phyloP scores from a whole-genome alignment of 495 filamentous ascomycete species.

The Hypomontagnella monticulosa region DNA sequence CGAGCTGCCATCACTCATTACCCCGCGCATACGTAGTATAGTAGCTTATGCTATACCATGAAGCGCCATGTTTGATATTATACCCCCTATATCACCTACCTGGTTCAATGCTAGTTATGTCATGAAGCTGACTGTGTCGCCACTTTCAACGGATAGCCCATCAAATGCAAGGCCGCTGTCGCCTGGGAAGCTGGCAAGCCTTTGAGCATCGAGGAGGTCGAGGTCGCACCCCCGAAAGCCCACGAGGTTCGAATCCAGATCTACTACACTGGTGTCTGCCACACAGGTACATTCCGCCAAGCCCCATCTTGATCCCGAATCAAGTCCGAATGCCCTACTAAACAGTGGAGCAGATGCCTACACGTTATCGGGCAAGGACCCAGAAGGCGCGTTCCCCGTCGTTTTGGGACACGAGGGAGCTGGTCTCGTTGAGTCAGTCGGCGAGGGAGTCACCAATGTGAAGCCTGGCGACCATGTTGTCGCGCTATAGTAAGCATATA shows the following conservation, averaged over 20 bases:
- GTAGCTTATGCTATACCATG: not conserved
- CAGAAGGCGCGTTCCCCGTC: slow-evolving; percentile 97
- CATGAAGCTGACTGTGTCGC: slow-evolving; percentile 22
- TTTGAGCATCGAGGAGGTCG: slow-evolving; percentile 87
- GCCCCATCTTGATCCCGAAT: slow-evolving; percentile 29
- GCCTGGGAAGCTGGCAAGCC: slow-evolving; percentile 96
- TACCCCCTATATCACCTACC: slow-evolving; percentile 2
- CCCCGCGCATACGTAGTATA: slow-evolving; percentile 40
- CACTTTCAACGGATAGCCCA: slow-evolving; percentile 49
- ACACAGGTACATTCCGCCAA: slow-evolving; percentile 75
- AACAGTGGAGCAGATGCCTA: slow-evolving; percentile 78
- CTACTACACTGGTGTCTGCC: slow-evolving; percentile 96
- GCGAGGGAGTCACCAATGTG: slow-evolving; percentile 93
- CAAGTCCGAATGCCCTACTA: slow-evolving; percentile 37
- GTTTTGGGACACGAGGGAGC: slow-evolving; percentile 97
- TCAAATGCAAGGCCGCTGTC: slow-evolving; percentile 82
- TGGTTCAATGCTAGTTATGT: not conserved
- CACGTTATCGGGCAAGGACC: slow-evolving; percentile 97
- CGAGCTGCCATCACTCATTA: slow-evolving; percentile 11
- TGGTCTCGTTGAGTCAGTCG: slow-evolving; percentile 95
- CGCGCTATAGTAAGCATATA: slow-evolving; percentile 84
- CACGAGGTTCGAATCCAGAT: slow-evolving; percentile 97
- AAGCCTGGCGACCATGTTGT: slow-evolving; percentile 94
- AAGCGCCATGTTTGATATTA: slow-evolving; percentile 1
- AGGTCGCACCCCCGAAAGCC: slow-evolving; percentile 90